Evolutionary conservation across 2,329 filamentous ascomycete species (phyloP).

Genomic region (Ophiocordyceps camponoti-floridani): DNA sequence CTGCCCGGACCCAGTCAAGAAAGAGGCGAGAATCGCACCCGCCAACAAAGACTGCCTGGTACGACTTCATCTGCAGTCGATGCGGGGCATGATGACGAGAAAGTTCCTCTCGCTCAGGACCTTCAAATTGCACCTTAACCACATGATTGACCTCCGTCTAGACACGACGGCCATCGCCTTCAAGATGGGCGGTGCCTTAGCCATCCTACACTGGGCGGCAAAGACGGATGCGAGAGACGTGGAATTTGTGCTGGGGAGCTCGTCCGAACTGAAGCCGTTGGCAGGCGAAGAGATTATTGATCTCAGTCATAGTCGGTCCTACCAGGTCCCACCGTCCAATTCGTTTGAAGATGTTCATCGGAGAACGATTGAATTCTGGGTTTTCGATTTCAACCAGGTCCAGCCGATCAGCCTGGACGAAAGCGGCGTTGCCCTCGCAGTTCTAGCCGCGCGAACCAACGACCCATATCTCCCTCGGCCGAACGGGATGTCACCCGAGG

Average conservation of each 20-base stretch:
- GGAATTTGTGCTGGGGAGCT: constrained; percentile 13
- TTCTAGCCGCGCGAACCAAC: constrained; percentile 6
- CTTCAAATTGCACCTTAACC: constrained; percentile 14
- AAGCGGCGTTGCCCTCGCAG: constrained; percentile 5
- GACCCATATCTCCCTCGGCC: constrained; percentile 9
- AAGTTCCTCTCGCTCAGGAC: constrained; percentile 12
- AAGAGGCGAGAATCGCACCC: too few species aligned
- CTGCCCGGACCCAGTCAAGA: constrained; percentile 3
- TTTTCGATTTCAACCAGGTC: constrained; percentile 15
- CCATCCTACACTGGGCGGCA: constrained; percentile 14
- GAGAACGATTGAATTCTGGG: constrained; percentile 8
- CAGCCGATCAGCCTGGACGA: constrained; percentile 6
- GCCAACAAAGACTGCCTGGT: constrained; percentile 8
- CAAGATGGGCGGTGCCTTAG: constrained; percentile 10
- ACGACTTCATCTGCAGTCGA: constrained; percentile 6
- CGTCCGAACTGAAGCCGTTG: neutral
- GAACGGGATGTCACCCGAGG: neutral
- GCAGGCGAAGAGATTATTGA: too few species aligned
- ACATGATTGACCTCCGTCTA: constrained; percentile 9
- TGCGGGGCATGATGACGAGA: neutral
- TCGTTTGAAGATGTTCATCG: constrained; percentile 2
- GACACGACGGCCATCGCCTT: constrained; percentile 5
- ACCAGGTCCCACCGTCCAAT: neutral
- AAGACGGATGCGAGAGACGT: constrained; percentile 12
- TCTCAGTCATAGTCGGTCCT: neutral